Evolutionary conservation across 116 monocot species (phyloP).

Genomic region (Cymodocea nodosa): DNA sequence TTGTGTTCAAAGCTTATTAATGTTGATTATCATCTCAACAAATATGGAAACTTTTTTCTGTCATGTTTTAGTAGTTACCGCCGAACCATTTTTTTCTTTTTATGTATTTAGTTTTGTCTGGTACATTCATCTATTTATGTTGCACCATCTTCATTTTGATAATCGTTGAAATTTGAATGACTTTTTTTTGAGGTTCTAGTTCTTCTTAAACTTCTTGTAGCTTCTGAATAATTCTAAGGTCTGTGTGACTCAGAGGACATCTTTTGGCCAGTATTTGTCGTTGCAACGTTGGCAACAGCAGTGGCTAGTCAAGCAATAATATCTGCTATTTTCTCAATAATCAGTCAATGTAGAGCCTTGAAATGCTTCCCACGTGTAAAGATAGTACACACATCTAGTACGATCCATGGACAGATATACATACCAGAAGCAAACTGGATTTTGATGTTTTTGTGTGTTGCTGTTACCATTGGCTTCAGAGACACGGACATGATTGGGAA

Average conservation of each 20-base stretch:
- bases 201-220: neutral
- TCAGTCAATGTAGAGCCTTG: conserved; percentile 65
- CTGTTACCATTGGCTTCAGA: conserved; percentile 50
- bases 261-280: conserved; percentile 71
- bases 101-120: no score
- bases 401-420: conserved; percentile 77
- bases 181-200: no score
- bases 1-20: no score
- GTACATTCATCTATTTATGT: no score
- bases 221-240: neutral
- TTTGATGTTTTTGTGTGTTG: conserved; percentile 53
- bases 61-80: no score
- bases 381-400: conserved; percentile 64
- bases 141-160: no score
- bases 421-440: conserved; percentile 86
- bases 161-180: no score
- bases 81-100: no score
- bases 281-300: conserved; percentile 63
- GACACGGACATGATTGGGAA: conserved; percentile 59
- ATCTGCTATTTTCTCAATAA: conserved; percentile 76
- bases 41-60: no score
- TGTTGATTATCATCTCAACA: no score
- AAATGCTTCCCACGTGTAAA: conserved; percentile 72
- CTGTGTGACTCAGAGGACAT: conserved; percentile 26
- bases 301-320: conserved; percentile 80